Base-by-base conservation (phyloP, 805 yeast species). In the Saccharomycopsis fodiens region DNA sequence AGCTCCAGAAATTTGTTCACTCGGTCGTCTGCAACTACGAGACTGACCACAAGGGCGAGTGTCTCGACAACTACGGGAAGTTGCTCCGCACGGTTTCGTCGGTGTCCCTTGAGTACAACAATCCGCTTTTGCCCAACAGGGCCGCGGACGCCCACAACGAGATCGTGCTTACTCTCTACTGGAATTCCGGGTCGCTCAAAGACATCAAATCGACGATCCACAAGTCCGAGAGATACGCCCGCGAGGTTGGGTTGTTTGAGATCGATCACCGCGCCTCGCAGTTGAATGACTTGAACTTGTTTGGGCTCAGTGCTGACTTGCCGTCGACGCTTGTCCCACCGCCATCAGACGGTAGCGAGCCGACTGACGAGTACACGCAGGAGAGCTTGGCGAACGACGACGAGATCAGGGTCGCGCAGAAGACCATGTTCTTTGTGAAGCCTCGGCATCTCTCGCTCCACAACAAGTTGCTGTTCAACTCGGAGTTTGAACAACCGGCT, bases 231-330 rank as follows among this genome's bases (percentile, higher is more conserved):
- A 20, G 10, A 16, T 3, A 13, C 19, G 30, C 35, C 8, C 19
- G 48, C 22, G 54, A 51, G 35, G 17, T 51, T 8, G 54, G 54
- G 8, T 22, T 51, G 15, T 51, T 51, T 34, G 41, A 42, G 21
- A 42, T 51, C 16, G 50, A 47, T 22, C 37, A 20, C 17, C 13
- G 34, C 8, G 44, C 48, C 8, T 51, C 54, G 10, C 39, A 16
- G 27, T 44, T 45, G 4, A 42, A 42, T 19, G 54, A 51, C n/a
- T 16, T 51, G 15, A 42, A 23, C 22, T 22, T 51, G 15, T 48
- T 42, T 30, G 54, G 54, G 3, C 10, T 51, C 16, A 38, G 40
- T 30, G 50, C 53, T n/a, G 25, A 37, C 16, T 29, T 50, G 10
- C 53, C 53, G n/a, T 42, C 44, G 6, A 3, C 16, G 10, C 22